Conservation (phyloP, 2,329 filamentous ascomycete genomes). For the Colletotrichum abscissum region DNA sequence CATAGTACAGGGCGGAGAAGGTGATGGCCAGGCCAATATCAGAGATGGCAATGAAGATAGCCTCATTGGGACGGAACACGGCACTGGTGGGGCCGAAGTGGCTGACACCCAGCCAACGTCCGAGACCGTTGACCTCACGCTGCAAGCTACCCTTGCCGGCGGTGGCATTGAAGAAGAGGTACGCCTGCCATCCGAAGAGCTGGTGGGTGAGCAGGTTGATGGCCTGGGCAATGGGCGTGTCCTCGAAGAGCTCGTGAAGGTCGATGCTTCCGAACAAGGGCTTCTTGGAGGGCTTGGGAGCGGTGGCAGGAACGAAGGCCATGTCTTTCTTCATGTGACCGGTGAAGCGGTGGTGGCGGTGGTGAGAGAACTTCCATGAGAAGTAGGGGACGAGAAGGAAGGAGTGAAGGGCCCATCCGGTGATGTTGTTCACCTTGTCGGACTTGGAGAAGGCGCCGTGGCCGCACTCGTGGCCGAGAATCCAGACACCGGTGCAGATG, state of each 20-base stretch:
- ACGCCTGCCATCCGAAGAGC: slow-evolving; percentile 72
- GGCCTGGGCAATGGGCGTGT: slow-evolving; percentile 68
- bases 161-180: slow-evolving; percentile 70
- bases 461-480: slow-evolving; percentile 77
- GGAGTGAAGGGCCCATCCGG: slow-evolving; percentile 75
- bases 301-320: slow-evolving; percentile 68
- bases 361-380: slow-evolving; percentile 78
- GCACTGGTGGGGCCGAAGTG: slow-evolving; percentile 72
- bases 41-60: slow-evolving; percentile 65
- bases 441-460: slow-evolving; percentile 75
- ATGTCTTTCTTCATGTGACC: slow-evolving; percentile 77
- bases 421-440: slow-evolving; percentile 66
- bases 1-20: slow-evolving; percentile 61
- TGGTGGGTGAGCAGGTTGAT: slow-evolving; percentile 70
- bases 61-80: slow-evolving; percentile 70
- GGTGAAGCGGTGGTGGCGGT: slow-evolving; percentile 76
- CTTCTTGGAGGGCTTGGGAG: slow-evolving; percentile 48
- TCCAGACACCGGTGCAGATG: slow-evolving; percentile 76
- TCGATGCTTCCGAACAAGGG: slow-evolving; percentile 51
- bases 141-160: slow-evolving; percentile 61
- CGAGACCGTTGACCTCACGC: slow-evolving; percentile 45
- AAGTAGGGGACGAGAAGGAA: slow-evolving; percentile 77
- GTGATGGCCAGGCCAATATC: slow-evolving; percentile 69
- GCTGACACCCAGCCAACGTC: slow-evolving; percentile 57
- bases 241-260: slow-evolving; percentile 68